Evolutionary conservation across 2,329 filamentous ascomycete genomes (phyloP).

Genomic region (Neoarthrinium moseri): DNA sequence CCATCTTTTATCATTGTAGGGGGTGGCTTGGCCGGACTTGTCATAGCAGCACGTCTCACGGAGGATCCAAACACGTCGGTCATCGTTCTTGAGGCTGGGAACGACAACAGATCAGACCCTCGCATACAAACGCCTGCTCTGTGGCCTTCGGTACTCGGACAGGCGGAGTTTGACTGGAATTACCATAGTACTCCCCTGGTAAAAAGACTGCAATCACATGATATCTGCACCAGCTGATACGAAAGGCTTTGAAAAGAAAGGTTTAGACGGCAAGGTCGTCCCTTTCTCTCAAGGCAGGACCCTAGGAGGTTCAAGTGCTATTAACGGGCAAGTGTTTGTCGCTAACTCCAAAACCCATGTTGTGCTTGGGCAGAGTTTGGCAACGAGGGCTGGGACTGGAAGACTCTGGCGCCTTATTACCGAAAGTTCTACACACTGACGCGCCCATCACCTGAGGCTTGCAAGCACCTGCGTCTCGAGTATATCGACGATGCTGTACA

Average conservation of each 20-base stretch:
- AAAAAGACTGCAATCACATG: background rate
- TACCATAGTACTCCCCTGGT: slow-evolving; percentile 8
- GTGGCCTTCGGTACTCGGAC: slow-evolving; percentile 4
- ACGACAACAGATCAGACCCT: slow-evolving; percentile 1
- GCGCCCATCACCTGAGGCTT: slow-evolving; percentile 7
- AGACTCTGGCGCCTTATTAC: slow-evolving; percentile 28
- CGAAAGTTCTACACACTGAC: slow-evolving; percentile 33
- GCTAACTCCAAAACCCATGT: slow-evolving; percentile 19
- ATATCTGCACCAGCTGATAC: background rate
- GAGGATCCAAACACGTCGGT: slow-evolving; percentile 29
- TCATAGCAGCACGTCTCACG: background rate
- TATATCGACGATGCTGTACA: slow-evolving; percentile 13
- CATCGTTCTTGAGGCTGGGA: slow-evolving; percentile 42
- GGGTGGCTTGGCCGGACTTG: background rate
- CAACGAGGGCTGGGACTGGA: slow-evolving; percentile 34
- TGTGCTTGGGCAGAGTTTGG: slow-evolving; percentile 36
- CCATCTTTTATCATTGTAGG: background rate
- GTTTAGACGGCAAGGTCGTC: slow-evolving; percentile 4
- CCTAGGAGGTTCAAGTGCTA: slow-evolving; percentile 12
- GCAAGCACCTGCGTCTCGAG: slow-evolving; percentile 13
- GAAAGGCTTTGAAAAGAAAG: background rate
- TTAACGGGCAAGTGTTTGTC: slow-evolving; percentile 28
- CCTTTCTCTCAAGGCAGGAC: slow-evolving; percentile 6
- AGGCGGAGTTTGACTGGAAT: slow-evolving; percentile 8
- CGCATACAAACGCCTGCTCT: slow-evolving; percentile 6